Evolutionary conservation across 495 filamentous ascomycete genomes (phyloP), one percentile per base, ranked within the genome.

Genomic region (Penicillium paxilli): DNA sequence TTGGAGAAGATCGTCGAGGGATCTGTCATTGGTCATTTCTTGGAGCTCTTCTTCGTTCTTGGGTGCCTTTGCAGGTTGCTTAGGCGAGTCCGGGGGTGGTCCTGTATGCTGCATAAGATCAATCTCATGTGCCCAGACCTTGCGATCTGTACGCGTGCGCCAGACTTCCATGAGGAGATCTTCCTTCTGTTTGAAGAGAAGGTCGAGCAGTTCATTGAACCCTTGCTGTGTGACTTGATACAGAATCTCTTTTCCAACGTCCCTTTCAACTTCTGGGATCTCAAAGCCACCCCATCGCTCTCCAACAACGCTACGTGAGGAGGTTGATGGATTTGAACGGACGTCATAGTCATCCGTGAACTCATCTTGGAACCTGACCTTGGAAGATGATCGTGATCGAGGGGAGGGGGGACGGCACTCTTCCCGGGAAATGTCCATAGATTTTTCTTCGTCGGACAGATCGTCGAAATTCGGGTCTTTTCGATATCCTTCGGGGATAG

Each of bases 191-290:
- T 86, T 85, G 75, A 98, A 98, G 0, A 98, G 74, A 9, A 84
- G 76, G 65, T 96, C 90, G 5, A 98, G 81, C 4, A 98, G 75
- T 67, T 98, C 91, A 63, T 97, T 96, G 68, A 96, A 87, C 1
- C 88, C 91, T 63, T 96, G 86, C 62, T 96, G 90, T 0, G 88
- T 89, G 16, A 93, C 85, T 63, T 96, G 90, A 62, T 94, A 96
- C 6, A 98, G 74, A 14, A 96, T 83, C 62, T 98, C 94, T 57
- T 88, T 90, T 25, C 91, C 91, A 7, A 88, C 83, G 62, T 96
- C 91, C 57, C 76, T 79, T 60, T 96, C 92, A 14, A 85, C 84
- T 45, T 90, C 88, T 8, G 89, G 88, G 11, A 90, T 87, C 55
- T 92, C 89, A 61, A 89, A 89, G 8, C 85, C 90, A 30, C 85